A percentile compares a stretch with the other conserved stretches of the same genome.
Conservation (phyloP, 345 rosid genomes). For the Aquilaria sinensis region DNA sequence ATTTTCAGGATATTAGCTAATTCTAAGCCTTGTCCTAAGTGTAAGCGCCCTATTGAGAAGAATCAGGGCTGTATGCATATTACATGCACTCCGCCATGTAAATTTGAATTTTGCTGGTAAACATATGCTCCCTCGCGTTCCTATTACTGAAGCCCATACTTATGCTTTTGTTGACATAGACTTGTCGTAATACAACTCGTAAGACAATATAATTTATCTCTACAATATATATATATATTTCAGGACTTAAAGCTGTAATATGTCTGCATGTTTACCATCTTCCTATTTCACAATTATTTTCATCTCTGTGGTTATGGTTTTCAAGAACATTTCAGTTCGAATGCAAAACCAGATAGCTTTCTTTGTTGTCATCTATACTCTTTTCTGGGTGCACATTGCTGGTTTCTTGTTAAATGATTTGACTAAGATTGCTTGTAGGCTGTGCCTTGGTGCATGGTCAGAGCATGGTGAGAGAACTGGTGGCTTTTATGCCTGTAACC, state of each 20-base stretch:
- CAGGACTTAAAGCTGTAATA: too few relatives aligned
- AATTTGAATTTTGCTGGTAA: constrained; percentile 77
- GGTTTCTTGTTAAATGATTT: background rate
- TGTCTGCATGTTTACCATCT: background rate
- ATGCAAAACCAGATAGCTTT: too few relatives aligned
- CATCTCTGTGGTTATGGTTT: background rate
- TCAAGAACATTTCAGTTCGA: background rate
- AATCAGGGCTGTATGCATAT: constrained; percentile 90
- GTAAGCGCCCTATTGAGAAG: constrained; percentile 73
- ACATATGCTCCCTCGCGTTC: constrained; percentile 11
- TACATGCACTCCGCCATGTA: constrained; percentile 84
- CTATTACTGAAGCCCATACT: background rate
- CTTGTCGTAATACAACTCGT: background rate
- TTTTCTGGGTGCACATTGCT: background rate
- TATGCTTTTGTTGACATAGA: background rate
- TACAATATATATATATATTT: too few relatives aligned
- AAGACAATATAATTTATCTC: background rate
- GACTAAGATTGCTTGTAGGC: constrained; percentile 41
- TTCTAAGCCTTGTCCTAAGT: constrained; percentile 79
- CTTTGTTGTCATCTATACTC: constrained; percentile 1
- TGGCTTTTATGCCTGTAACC: constrained; percentile 77
- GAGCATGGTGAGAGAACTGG: constrained; percentile 86
- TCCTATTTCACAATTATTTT: background rate
- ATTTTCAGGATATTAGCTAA: constrained; percentile 36
- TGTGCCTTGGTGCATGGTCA: constrained; percentile 70